A percentile compares a stretch with the other conserved stretches of the same genome.
Conservation (phyloP, 371 early-diverging fungal genomes). For the Funneliformis caledonium region DNA sequence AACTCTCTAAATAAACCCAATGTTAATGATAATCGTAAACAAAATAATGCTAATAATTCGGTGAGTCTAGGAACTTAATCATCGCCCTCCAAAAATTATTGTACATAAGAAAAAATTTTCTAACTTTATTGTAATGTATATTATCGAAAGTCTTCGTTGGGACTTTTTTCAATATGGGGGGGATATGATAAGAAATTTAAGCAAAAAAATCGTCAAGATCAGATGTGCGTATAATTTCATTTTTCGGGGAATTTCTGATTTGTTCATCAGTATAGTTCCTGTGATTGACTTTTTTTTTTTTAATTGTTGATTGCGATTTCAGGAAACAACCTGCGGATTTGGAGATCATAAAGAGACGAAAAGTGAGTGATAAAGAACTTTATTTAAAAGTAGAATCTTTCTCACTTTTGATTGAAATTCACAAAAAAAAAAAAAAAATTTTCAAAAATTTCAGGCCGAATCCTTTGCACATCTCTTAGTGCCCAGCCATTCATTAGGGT, state of each 20-base stretch:
- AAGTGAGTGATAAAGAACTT: neutral
- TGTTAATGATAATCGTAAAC: neutral
- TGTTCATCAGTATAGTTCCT: neutral
- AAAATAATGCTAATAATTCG: slow-evolving; percentile 7
- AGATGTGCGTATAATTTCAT: neutral
- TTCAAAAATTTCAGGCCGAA: slow-evolving; percentile 26
- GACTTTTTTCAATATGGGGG: slow-evolving; percentile 23
- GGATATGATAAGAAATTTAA: slow-evolving; percentile 24
- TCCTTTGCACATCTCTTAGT: slow-evolving; percentile 36
- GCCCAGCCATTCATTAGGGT: slow-evolving; percentile 37
- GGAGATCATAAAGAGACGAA: neutral
- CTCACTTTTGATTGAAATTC: no score
- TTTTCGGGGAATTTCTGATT: neutral
- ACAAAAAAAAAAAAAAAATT: neutral
- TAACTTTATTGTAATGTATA: neutral
- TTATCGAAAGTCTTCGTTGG: neutral
- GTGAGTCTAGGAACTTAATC: neutral
- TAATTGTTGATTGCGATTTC: neutral
- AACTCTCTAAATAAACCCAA: neutral
- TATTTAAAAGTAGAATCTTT: no score
- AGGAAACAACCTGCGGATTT: slow-evolving; percentile 8
- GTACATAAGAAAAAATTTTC: neutral
- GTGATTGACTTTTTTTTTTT: neutral
- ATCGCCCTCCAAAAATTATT: neutral
- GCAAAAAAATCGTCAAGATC: slow-evolving; percentile 7